Evolutionary conservation across 2,329 filamentous ascomycete species (phyloP).

Genomic region (Botrytis elliptica): DNA sequence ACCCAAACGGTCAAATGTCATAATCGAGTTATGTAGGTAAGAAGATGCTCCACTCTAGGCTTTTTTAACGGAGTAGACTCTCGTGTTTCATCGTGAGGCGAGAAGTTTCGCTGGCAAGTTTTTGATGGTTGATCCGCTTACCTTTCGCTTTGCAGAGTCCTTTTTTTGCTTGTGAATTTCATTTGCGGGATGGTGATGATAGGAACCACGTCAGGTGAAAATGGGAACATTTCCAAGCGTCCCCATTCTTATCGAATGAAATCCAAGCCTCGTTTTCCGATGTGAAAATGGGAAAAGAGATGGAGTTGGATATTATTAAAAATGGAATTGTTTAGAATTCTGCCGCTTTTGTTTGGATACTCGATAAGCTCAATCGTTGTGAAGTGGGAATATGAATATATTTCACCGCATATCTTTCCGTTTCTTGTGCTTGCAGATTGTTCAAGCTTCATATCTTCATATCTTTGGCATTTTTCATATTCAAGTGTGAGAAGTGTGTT

Average conservation of each 20-base stretch:
- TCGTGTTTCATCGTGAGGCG: conserved; percentile 17
- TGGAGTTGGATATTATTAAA: not conserved
- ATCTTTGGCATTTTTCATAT: not conserved
- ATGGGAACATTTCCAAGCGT: not conserved
- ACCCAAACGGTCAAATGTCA: not conserved
- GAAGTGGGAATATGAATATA: conserved; percentile 12
- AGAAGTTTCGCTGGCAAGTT: conserved; percentile 16
- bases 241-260: conserved; percentile 13
- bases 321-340: not conserved
- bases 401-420: conserved; percentile 8
- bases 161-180: not conserved
- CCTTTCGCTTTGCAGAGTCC: conserved; percentile 7
- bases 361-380: not conserved
- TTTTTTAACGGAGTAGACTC: not conserved
- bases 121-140: not conserved
- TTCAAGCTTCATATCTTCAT: conserved; percentile 11
- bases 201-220: conserved; percentile 24
- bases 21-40: not conserved
- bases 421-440: conserved; percentile 17
- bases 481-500: not conserved
- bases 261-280: not conserved
- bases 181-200: not conserved
- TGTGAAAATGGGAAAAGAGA: not conserved
- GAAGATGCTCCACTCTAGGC: not conserved
- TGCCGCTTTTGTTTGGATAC: not conserved